These are phyloP conservation scores for Pythium brassicae DNA, from an alignment of 352 stramenopile species.

Conservation along the genomic window DNA sequence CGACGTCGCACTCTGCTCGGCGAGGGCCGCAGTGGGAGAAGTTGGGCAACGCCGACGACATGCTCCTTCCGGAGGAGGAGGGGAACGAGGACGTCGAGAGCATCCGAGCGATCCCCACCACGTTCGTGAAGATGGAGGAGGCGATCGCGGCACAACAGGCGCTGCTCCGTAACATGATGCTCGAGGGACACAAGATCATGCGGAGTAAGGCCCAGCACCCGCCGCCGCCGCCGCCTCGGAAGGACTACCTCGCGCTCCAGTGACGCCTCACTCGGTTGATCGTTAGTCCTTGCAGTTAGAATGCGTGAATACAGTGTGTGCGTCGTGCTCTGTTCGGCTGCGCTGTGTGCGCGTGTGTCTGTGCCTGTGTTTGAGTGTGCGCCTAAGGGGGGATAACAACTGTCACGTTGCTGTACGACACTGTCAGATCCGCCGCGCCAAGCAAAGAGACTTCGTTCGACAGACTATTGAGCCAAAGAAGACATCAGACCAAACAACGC, in stretches of 20 bases:
- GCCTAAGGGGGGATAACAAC: too few species aligned
- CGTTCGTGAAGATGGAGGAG: conserved; percentile 75
- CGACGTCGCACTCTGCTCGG: conserved; percentile 5
- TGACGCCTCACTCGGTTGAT: too few species aligned
- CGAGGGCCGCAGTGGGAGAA: conserved; percentile 3
- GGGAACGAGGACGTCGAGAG: conserved; percentile 38
- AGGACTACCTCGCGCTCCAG: neutral
- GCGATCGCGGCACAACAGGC: conserved; percentile 72
- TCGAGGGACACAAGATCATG: conserved; percentile 78
- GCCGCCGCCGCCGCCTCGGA: too few species aligned
- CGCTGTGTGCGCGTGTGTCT: neutral
- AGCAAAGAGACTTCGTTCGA: too few species aligned
- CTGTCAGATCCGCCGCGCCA: too few species aligned
- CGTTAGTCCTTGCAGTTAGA: neutral
- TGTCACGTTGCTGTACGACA: too few species aligned
- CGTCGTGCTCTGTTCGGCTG: neutral
- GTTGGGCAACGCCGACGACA: conserved; percentile 14
- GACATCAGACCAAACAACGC: too few species aligned
- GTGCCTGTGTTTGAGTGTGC: too few species aligned
- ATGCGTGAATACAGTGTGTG: neutral
- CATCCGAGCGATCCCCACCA: conserved; percentile 49
- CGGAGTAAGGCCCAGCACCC: neutral
- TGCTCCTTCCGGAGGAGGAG: conserved; percentile 29
- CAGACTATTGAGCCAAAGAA: too few species aligned
- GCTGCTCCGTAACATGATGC: conserved; percentile 65